phyloP scores from a whole-genome alignment of 768 basidiomycete species.

The Suillus weaverae region DNA sequence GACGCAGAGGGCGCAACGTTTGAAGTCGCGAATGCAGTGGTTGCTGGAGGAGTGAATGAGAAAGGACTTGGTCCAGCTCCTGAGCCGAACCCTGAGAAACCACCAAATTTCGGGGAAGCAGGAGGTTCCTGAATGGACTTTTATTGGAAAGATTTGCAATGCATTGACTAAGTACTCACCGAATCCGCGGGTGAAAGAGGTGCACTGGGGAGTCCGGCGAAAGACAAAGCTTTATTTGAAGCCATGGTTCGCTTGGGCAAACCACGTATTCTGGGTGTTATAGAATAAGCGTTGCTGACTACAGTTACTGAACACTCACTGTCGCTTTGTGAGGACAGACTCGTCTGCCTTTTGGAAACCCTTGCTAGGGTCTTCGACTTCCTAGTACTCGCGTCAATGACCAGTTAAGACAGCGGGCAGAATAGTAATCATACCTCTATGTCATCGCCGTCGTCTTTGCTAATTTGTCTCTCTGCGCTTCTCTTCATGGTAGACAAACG shows the following conservation, averaged over 20 bases:
- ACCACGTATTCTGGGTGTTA: conserved; percentile 54
- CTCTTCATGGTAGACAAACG: conserved; percentile 57
- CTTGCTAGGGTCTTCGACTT: conserved; percentile 37
- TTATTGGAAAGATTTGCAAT: conserved; percentile 18
- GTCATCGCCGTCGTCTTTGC: conserved; percentile 50
- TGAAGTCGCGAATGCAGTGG: conserved; percentile 16
- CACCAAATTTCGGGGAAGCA: conserved; percentile 46
- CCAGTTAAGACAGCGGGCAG: neutral
- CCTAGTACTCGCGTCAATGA: conserved; percentile 34
- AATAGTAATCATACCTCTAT: conserved; percentile 27
- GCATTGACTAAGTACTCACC: conserved; percentile 24
- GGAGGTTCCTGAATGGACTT: conserved; percentile 19
- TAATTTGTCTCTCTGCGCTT: conserved; percentile 69
- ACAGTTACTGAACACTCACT: conserved; percentile 41
- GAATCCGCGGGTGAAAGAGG: conserved; percentile 24
- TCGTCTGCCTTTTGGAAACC: conserved; percentile 66
- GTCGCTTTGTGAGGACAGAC: conserved; percentile 50
- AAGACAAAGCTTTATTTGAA: conserved; percentile 21
- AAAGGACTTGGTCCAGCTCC: conserved; percentile 35
- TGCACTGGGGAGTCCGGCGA: conserved; percentile 27
- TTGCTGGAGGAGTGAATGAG: conserved; percentile 38
- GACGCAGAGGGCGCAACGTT: conserved; percentile 15
- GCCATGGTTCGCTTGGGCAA: conserved; percentile 53
- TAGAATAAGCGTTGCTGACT: neutral
- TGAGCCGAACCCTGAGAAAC: conserved; percentile 55